Evolutionary conservation across 2,329 filamentous ascomycete genomes (phyloP), one percentile per base, ranked within the genome.

Genomic region (Talaromyces marneffei): DNA sequence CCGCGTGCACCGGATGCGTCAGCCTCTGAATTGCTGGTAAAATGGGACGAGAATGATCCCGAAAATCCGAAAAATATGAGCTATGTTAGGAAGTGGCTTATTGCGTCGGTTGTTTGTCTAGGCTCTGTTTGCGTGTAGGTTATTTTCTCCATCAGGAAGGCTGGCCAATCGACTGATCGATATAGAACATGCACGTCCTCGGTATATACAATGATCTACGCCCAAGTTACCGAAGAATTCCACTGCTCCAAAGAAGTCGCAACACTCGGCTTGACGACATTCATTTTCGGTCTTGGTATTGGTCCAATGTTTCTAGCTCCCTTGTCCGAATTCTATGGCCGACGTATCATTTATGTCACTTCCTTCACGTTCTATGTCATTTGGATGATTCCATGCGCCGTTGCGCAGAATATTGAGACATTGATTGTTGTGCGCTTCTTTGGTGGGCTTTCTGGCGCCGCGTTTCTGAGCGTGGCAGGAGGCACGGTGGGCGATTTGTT

Each of bases 161-260:
- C n/a, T n/a, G n/a, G 48, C 10, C 52, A 10, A 46, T 7, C 35
- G 29, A 42, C 46, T 63, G 57, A 64, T n/a, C 23, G 27, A n/a
- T 44, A 14, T 68, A 92, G 89, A 59, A 96, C 92, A 8, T 91
- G 88, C 71, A 85, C 90, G 1, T 92, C 89, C 53, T 94, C 91
- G n/a, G 86, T 96, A 68, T 96, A 97, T 75, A 93, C 91, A 0
- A 85, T 85, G 12, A 94, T 90, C 0, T 97, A 96, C 73, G 71
- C 69, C 18, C 89, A 94, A 74, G 85, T 96, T 75, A 85, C 87
- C 64, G 77, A 80, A 27, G 89, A 95, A 62, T 95, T 96, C 68
- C 77, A 84, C 65, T 83, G 84, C 67, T 88, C 89, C 0, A 82
- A 84, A 60, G 79, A 90, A 55, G 82, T 95, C 25, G 90, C 88